Conservation (phyloP, 169 alveolate genomes). For the Amoebophrya sp. region DNA sequence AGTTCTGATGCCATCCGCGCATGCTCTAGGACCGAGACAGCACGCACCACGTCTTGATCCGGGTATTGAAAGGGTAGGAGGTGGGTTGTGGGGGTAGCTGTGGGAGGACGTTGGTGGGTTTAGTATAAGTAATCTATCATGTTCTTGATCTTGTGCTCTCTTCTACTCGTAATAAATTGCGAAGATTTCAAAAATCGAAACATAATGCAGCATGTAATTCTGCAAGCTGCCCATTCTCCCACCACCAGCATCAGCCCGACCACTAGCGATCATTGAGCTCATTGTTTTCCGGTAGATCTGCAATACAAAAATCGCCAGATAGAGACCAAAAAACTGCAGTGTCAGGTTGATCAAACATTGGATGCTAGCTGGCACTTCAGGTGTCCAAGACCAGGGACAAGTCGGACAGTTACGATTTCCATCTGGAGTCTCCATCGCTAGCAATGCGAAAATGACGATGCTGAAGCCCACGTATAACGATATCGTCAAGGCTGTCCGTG, state of each 20-base stretch:
- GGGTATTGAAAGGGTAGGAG: too few relatives aligned
- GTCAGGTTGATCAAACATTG: neutral
- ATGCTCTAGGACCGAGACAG: too few relatives aligned
- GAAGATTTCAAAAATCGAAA: neutral
- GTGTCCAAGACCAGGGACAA: neutral
- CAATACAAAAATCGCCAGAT: neutral
- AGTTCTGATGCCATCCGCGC: neutral
- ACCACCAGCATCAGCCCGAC: too few relatives aligned
- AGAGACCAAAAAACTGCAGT: neutral
- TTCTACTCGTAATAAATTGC: neutral
- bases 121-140: neutral
- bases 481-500: neutral
- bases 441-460: neutral
- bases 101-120: neutral
- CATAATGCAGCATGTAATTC: too few relatives aligned
- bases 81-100: too few relatives aligned
- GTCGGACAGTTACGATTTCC: slow-evolving; percentile 14
- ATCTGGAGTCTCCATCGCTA: neutral
- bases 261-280: too few relatives aligned
- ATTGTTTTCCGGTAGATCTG: too few relatives aligned
- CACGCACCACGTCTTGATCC: too few relatives aligned
- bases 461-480: neutral
- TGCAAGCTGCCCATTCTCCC: too few relatives aligned
- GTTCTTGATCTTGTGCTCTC: neutral
- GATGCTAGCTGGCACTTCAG: neutral